phyloP scores from a whole-genome alignment of 305 asterid genomes.

The Solanum chacoense region DNA sequence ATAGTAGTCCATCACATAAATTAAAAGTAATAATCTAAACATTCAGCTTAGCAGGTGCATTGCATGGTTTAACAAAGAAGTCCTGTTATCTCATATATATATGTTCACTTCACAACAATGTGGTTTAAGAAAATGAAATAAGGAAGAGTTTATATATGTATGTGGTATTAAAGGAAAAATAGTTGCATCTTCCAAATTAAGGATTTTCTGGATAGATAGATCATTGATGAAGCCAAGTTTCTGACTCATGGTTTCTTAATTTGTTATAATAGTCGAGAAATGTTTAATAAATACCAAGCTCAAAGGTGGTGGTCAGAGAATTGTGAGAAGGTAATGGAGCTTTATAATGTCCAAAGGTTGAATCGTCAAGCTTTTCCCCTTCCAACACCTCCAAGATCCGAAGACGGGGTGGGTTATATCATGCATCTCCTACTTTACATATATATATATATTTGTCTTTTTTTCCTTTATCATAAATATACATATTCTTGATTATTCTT shows the following conservation, averaged over 20 bases:
- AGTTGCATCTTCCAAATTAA: background rate
- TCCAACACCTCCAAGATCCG: constrained; percentile 69
- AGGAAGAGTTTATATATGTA: background rate
- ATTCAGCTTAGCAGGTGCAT: background rate
- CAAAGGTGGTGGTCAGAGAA: constrained; percentile 96
- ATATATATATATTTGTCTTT: background rate
- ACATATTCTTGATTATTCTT: background rate
- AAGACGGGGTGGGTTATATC: constrained; percentile 49
- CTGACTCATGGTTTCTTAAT: background rate
- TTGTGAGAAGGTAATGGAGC: constrained; percentile 76
- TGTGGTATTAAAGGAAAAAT: background rate
- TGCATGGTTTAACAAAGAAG: background rate
- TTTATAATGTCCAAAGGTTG: constrained; percentile 76
- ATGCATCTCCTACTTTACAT: background rate
- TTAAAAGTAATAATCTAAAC: background rate
- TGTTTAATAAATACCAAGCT: constrained; percentile 90
- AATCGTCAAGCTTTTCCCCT: constrained; percentile 83
- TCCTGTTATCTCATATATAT: background rate
- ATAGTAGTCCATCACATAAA: background rate
- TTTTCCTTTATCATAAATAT: background rate
- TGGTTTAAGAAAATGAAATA: background rate
- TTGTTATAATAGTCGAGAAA: constrained; percentile 51
- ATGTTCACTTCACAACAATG: background rate
- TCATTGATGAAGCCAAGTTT: background rate
- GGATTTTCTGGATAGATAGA: background rate